Evolutionary conservation across 768 basidiomycete species (phyloP), one percentile per base, ranked within the genome.

Genomic region (Hygrocybe punicea): DNA sequence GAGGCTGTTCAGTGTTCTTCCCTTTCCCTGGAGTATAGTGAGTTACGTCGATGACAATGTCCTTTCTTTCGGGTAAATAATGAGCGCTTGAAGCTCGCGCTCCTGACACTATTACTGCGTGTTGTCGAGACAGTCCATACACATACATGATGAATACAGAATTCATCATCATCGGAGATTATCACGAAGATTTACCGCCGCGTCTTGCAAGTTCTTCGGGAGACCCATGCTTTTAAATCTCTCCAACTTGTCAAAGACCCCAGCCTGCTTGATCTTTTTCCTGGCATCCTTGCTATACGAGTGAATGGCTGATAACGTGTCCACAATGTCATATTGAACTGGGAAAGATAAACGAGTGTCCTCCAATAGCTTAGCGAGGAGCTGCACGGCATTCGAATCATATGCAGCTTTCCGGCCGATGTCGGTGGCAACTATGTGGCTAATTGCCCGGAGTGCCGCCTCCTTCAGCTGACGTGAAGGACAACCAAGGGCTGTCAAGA

Each of bases 251-350:
- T 4, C 16, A 54, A 44, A 25, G 39, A 35, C 36, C 33, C 53
- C 53, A 14, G 39, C 40, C n/a, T 45, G 5, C 44, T 54, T 54
- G 4, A 54, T 44, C 16, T 16, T 21, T 9, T 44, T 45, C 25
- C 14, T 11, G 8, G 40, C 40, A 33, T 13, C 17, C 14, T 10
- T 42, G n/a, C 24, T 25, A 5, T 29, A n/a, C 13, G 53, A 19
- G n/a, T 21, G 4, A 25, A 54, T 44, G 4, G 11, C 14, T n/a
- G 24, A 11, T 13, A 54, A 25, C 21, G 39, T 11, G 13, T 14
- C 17, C 40, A 54, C 53, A 25, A 35, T 39, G 44, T 54, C 53
- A 33, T 44, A 21, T 45, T 45, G 53, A 14, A 40, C 39, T 8
- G 17, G 9, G 13, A 45, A 23, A 23, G 39, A 16, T 4, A 37